Evolutionary conservation across 169 alveolate genomes (phyloP).

Genomic region (Plasmodium fragile): DNA sequence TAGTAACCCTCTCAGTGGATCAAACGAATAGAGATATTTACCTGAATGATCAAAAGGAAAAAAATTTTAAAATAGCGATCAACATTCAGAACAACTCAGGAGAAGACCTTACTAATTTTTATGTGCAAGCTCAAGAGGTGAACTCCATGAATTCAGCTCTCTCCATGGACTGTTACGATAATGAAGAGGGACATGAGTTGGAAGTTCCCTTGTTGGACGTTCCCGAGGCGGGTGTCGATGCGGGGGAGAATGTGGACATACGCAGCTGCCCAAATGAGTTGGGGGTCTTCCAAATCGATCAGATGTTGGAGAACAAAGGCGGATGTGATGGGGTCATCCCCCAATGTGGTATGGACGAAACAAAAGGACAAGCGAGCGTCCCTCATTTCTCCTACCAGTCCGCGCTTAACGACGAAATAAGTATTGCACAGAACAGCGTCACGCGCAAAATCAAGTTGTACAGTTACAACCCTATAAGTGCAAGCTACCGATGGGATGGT

Average conservation of each 20-base stretch:
- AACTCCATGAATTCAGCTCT: background rate
- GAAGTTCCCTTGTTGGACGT: background rate
- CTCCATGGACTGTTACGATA: background rate
- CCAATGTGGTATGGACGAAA: background rate
- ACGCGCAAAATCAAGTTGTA: background rate
- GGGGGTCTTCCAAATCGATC: background rate
- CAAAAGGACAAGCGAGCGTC: background rate
- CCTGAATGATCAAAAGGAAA: conserved; percentile 45
- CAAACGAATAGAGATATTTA: conserved; percentile 15
- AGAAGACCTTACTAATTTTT: conserved; percentile 25
- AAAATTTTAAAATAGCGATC: conserved; percentile 8
- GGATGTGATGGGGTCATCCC: background rate
- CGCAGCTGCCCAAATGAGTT: background rate
- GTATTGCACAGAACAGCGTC: conserved; percentile 12
- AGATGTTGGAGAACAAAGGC: background rate
- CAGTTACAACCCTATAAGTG: conserved; percentile 22
- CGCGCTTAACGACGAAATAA: conserved; percentile 22
- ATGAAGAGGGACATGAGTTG: background rate
- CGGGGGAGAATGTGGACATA: background rate
- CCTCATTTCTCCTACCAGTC: conserved; percentile 9
- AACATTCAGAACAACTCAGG: conserved; percentile 52
- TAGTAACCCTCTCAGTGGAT: conserved; percentile 37
- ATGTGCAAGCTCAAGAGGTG: conserved; percentile 50
- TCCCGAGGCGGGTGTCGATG: background rate
- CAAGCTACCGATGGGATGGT: conserved; percentile 7